Conservation (phyloP, 371 early-diverging fungal genomes). For the Zopfochytrium polystomum region DNA sequence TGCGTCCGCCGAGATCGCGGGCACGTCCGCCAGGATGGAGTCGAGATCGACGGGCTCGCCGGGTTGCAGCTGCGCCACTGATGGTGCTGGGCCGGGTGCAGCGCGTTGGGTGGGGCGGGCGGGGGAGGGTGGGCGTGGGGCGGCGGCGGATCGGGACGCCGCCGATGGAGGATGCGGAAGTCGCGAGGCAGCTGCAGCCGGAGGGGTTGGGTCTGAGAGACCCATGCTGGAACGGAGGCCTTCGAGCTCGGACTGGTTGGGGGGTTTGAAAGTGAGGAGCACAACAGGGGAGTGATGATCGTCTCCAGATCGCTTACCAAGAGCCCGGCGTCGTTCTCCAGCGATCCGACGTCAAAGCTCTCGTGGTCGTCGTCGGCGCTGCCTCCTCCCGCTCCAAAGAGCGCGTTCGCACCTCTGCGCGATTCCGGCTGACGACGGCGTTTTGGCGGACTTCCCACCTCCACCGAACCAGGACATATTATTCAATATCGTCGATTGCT, state of each 20-base stretch:
- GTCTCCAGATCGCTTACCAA: slow-evolving; percentile 8
- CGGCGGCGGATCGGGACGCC: slow-evolving; percentile 2
- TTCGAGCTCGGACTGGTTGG: slow-evolving; percentile 5
- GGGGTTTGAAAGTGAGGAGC: not conserved
- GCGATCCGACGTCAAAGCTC: not conserved
- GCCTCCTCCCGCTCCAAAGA: slow-evolving; percentile 84
- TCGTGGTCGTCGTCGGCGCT: slow-evolving; percentile 78
- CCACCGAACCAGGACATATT: slow-evolving; percentile 12
- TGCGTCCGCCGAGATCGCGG: not conserved
- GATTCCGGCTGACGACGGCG: not conserved
- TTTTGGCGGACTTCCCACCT: not conserved
- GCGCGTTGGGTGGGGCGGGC: not conserved
- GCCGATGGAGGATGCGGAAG: not conserved
- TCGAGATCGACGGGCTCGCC: not conserved
- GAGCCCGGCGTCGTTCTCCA: slow-evolving; percentile 24
- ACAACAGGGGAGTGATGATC: too few species aligned
- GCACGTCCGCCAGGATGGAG: not conserved
- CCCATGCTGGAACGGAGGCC: slow-evolving; percentile 10
- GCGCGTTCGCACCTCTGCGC: slow-evolving; percentile 41
- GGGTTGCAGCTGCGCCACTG: not conserved
- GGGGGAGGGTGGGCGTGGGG: not conserved
- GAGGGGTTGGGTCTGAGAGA: slow-evolving; percentile 1
- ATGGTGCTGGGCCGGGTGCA: not conserved
- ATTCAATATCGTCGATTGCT: too few species aligned
- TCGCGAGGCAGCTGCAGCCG: slow-evolving; percentile 1